Evolutionary conservation across 2,329 filamentous ascomycete genomes (phyloP), one percentile per base, ranked within the genome.

Genomic region (Ophiostoma piceae): DNA sequence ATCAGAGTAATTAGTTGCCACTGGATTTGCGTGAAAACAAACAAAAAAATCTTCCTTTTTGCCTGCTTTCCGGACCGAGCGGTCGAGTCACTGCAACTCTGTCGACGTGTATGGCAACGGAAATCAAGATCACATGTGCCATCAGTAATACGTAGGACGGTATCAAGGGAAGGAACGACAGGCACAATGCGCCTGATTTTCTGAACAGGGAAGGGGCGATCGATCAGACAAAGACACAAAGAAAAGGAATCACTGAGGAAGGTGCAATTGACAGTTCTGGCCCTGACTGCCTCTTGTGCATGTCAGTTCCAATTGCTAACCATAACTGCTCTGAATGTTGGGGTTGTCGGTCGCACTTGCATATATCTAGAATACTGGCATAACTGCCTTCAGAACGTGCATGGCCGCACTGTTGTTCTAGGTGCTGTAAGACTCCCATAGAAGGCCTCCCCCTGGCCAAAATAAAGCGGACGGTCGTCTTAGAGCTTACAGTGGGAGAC

Each of bases 371-470:
- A 57, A 47, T 16, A 47, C 19, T n/a, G n/a, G 60, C 29, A 29
- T 47, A 47, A 47, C 14, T 47, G 29, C 19, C 60, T 37, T 35
- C 35, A 35, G 35, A 35, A 35, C 8, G 32, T 64, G 32, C 26
- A 26, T 1, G 14, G 19, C 60, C 8, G 8, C 14, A 1, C 14
- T 16, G 11, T 26, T 19, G 7, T 41, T 22, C 19, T 26, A 64
- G 29, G 69, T 66, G 35, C 16, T 67, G 35, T 67, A 35, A 26
- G 37, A 65, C 35, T 47, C 51, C 32, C 54, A 39, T 64, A 68
- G 62, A 51, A 47, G n/a, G n/a, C n/a, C n/a, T n/a, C n/a, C n/a
- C n/a, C n/a, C n/a, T n/a, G n/a, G n/a, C n/a, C n/a, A n/a, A n/a
- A n/a, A n/a, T n/a, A n/a, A n/a, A n/a, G n/a, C n/a, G n/a, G n/a